Evolutionary conservation across 1,284 basidiomycete species (phyloP), one percentile per base, ranked within the genome.

Genomic region (Malassezia sympodialis): DNA sequence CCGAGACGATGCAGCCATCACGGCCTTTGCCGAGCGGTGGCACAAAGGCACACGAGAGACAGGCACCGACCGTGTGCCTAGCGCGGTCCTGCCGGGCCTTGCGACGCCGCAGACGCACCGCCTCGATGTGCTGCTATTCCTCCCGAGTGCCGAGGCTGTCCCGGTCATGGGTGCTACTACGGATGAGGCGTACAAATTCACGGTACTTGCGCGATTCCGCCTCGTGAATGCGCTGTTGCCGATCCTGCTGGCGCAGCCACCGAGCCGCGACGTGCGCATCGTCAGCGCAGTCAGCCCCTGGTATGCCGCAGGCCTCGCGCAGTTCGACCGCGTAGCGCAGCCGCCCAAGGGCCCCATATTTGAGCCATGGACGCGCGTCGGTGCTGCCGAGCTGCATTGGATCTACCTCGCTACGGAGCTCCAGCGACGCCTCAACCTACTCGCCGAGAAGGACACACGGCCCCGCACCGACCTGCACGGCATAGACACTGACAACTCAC

Each of bases 191-290:
- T 68, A 66, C 32, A 45, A 53, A 26, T 32, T 56, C 11, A 58
- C 68, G n/a, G 62, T 70, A 5, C 49, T 67, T 1, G 62, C 53
- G 3, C 47, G 57, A 7, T 71, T 70, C 35, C 67, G 69, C 42
- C 50, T 71, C n/a, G 37, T 72, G 30, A 68, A 70, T 32, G 51
- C 65, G 26, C 26, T 72, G 27, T 51, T 72, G 2, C 59, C 62
- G 17, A 59, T 62, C n/a, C 45, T 72, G 26, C 47, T 69, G 7
- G 43, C 65, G 7, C 53, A 65, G 8, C 69, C 69, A 10, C 58
- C 58, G 3, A 61, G 64, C 10, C 45, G 68, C 8, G 67, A 72
- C 48, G 57, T 72, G 15, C 51, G 69, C 8, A 65, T 72, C 42
- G 53, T 72, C 8, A 60, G 58, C 2, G 57, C 57, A 8, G 40